A percentile compares a stretch with the other conserved stretches of the same genome.
Evolutionary conservation across 2,329 filamentous ascomycete genomes (phyloP).

Genomic region (Coniochaeta sp.): DNA sequence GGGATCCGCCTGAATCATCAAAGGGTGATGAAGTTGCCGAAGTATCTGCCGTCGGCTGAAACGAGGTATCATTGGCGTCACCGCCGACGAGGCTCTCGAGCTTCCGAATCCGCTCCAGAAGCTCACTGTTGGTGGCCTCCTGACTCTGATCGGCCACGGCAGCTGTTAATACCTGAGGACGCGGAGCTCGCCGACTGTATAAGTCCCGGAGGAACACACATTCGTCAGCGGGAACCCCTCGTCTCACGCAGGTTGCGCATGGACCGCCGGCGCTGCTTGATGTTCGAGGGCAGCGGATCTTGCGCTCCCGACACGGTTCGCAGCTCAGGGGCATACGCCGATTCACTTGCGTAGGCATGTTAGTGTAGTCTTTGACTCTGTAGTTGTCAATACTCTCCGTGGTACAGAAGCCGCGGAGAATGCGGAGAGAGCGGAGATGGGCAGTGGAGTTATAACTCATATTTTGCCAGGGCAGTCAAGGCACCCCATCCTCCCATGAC

Average conservation of each 20-base stretch:
- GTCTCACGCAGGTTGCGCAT: slow-evolving; percentile 1
- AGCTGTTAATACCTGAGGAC: not conserved
- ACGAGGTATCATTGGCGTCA: not conserved
- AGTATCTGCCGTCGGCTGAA: not conserved
- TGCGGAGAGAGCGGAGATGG: slow-evolving; percentile 2
- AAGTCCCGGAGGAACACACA: not conserved
- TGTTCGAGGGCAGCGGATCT: not conserved
- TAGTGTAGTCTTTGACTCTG: not conserved
- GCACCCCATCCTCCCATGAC: too few relatives aligned
- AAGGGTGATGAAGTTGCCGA: not conserved
- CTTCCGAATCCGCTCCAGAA: slow-evolving; percentile 1
- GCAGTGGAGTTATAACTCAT: slow-evolving; percentile 1
- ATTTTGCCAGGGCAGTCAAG: not conserved
- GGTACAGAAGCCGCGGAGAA: not conserved
- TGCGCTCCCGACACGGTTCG: not conserved
- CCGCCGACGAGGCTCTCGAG: not conserved
- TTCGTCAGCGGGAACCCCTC: not conserved
- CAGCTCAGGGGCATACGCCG: not conserved
- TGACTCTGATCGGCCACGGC: not conserved
- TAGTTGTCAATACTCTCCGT: not conserved
- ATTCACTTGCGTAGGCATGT: not conserved
- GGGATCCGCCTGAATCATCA: not conserved
- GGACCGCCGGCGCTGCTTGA: not conserved
- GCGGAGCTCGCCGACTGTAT: not conserved
- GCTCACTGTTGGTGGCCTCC: not conserved